Evolutionary conservation across 306 rosid genomes (phyloP), one percentile per base, ranked within the genome.

Genomic region (Corylus americana): DNA sequence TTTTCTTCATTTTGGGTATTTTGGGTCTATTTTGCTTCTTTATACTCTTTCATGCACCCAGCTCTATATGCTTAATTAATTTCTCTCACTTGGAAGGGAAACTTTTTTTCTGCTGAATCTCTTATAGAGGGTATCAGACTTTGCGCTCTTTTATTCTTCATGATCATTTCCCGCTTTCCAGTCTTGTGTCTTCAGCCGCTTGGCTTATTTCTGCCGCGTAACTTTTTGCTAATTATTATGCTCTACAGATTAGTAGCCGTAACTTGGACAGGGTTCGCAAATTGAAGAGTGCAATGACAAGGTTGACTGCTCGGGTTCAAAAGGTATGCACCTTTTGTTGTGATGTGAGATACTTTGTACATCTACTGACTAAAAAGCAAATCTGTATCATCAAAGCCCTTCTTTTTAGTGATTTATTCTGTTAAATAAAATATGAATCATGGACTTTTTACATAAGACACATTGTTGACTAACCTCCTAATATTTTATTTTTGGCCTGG

Each of bases 231-330:
- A 83, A 71, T 54, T 77, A 66, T 73, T 76, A 37, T 49, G 13
- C 47, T 80, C 74, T 79, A 83, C 89, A 94, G 98, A 94, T 94
- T 84, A 90, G 97, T 75, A 92, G 97, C 82, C 97, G 98, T 82
- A 94, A 94, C 87, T 86, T 94, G 93, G 97, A 94, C 83, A 88
- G 97, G 80, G 98, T 94, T 81, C 97, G 97, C 83, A 94, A 92
- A 84, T 59, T 92, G 86, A 94, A 94, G 86, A 91, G 98, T 89
- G 93, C 95, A 68, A 95, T 95, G 98, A 95, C 98, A n/a, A 92
- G 98, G 90, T 79, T 95, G 92, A 95, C 97, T 67, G 98, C 95
- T 67, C 85, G 98, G 78, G 98, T 95, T 67, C 98, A 95, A 88
- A 95, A 95, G 97, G 98, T 94, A 81, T 47, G 83, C 71, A 25